Percentiles rank a stretch among this genome's conserved stretches.
Evolutionary conservation across 1,139 yeast species (phyloP).

Genomic region (Candida labiduridarum): DNA sequence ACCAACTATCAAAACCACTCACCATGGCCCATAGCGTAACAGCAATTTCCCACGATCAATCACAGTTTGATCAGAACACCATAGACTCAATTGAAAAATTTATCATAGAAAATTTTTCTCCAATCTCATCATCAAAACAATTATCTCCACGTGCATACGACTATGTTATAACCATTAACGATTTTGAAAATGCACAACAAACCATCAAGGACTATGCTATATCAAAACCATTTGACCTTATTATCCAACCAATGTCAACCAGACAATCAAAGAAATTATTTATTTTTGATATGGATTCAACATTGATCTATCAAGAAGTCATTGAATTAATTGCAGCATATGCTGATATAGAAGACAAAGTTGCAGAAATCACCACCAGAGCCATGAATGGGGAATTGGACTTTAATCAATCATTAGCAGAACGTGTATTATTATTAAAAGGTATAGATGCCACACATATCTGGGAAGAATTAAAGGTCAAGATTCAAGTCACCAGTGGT

Average conservation of each 20-base stretch:
- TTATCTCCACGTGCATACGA: constrained; percentile 25
- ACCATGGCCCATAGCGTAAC: constrained; percentile 19
- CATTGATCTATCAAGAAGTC: constrained; percentile 93
- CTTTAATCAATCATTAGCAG: constrained; percentile 76
- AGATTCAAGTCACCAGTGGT: constrained; percentile 79
- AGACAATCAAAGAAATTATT: constrained; percentile 64
- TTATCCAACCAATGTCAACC: constrained; percentile 30
- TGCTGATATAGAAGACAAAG: constrained; percentile 35
- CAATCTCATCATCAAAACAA: constrained; percentile 6
- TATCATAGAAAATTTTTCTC: constrained; percentile 4
- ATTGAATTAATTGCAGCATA: constrained; percentile 87
- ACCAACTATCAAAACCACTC: neutral
- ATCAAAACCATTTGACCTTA: constrained; percentile 28
- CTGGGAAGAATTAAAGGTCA: constrained; percentile 76
- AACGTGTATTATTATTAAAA: constrained; percentile 73
- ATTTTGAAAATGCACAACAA: constrained; percentile 7
- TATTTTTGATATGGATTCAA: constrained; percentile 98
- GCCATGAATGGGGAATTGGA: constrained; percentile 99
- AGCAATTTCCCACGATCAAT: constrained; percentile 19
- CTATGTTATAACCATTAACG: constrained; percentile 13
- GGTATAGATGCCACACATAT: constrained; percentile 76
- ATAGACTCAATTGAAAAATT: constrained; percentile 4
- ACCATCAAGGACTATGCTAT: constrained; percentile 17
- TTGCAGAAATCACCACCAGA: constrained; percentile 72
- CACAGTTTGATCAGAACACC: constrained; percentile 5